These are phyloP conservation scores for Lasiosphaeria hispida DNA, from an alignment of 495 filamentous ascomycete species.

Conservation along the genomic window DNA sequence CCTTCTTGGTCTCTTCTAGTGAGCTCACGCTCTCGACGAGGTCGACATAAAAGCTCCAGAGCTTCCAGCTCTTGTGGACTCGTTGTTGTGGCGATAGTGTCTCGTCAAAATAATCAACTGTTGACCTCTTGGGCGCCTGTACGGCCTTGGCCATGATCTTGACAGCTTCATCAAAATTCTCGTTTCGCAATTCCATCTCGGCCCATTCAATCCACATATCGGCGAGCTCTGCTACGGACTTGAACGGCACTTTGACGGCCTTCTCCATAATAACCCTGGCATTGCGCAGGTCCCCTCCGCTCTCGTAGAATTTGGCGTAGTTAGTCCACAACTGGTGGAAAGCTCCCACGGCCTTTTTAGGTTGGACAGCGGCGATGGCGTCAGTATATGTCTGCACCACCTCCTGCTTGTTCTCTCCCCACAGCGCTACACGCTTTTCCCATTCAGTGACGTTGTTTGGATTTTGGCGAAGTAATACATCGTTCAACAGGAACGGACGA, in stretches of 20 bases:
- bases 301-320: slow-evolving; percentile 97
- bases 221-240: slow-evolving; percentile 88
- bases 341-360: slow-evolving; percentile 90
- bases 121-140: slow-evolving; percentile 90
- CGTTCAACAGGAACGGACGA: slow-evolving; percentile 93
- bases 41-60: slow-evolving; percentile 99
- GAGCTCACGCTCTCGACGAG: slow-evolving; percentile 92
- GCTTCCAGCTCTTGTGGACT: slow-evolving; percentile 98
- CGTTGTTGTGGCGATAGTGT: slow-evolving; percentile 89
- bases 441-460: slow-evolving; percentile 96
- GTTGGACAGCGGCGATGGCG: slow-evolving; percentile 87
- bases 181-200: slow-evolving; percentile 91
- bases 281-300: slow-evolving; percentile 77
- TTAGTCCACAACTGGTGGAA: slow-evolving; percentile 96
- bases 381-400: slow-evolving; percentile 94
- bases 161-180: slow-evolving; percentile 93
- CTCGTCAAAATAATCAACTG: slow-evolving; percentile 98
- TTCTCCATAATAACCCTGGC: slow-evolving; percentile 95
- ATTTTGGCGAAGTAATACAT: slow-evolving; percentile 92
- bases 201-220: slow-evolving; percentile 99
- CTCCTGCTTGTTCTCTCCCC: slow-evolving; percentile 90
- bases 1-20: slow-evolving; percentile 85
- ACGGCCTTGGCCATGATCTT: slow-evolving; percentile 96
- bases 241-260: slow-evolving; percentile 95
- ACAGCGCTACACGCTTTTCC: slow-evolving; percentile 92